phyloP scores from a whole-genome alignment of 352 stramenopile species.

The Globisporangium cystogenes region DNA sequence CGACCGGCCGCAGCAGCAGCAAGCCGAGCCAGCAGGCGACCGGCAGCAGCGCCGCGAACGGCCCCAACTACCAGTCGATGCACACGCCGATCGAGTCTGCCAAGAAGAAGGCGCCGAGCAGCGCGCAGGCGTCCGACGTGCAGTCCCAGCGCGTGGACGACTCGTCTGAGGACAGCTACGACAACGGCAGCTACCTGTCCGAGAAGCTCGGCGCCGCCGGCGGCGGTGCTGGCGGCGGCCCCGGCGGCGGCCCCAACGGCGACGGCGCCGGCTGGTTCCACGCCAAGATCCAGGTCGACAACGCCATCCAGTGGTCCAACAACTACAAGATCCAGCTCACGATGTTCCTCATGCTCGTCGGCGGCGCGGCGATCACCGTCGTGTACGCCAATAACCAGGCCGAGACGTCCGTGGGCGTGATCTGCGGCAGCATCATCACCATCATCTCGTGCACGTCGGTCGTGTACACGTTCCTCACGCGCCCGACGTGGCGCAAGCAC shows the following conservation, averaged over 20 bases:
- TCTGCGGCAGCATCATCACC: slow-evolving; percentile 73
- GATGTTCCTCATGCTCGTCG: slow-evolving; percentile 76
- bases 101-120: slow-evolving; percentile 21
- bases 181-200: slow-evolving; percentile 61
- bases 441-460: slow-evolving; percentile 66
- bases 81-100: slow-evolving; percentile 41
- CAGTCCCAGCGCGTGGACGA: slow-evolving; percentile 42
- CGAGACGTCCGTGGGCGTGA: slow-evolving; percentile 56
- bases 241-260: slow-evolving; percentile 21
- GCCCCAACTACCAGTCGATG: slow-evolving; percentile 38
- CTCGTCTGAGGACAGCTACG: slow-evolving; percentile 70
- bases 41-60: not conserved
- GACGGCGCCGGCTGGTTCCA: slow-evolving; percentile 83
- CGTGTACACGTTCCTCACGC: slow-evolving; percentile 75
- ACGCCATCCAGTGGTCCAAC: slow-evolving; percentile 81
- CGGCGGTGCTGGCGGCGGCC: slow-evolving; percentile 6
- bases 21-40: not conserved
- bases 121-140: slow-evolving; percentile 5
- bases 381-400: slow-evolving; percentile 53
- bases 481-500: slow-evolving; percentile 79
- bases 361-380: slow-evolving; percentile 45
- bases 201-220: slow-evolving; percentile 33
- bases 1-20: slow-evolving; percentile 1
- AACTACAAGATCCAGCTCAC: slow-evolving; percentile 84
- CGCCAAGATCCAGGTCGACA: slow-evolving; percentile 82